Evolutionary conservation across 129 eudicot genomes (phyloP).

Genomic region (Dittrichia graveolens): DNA sequence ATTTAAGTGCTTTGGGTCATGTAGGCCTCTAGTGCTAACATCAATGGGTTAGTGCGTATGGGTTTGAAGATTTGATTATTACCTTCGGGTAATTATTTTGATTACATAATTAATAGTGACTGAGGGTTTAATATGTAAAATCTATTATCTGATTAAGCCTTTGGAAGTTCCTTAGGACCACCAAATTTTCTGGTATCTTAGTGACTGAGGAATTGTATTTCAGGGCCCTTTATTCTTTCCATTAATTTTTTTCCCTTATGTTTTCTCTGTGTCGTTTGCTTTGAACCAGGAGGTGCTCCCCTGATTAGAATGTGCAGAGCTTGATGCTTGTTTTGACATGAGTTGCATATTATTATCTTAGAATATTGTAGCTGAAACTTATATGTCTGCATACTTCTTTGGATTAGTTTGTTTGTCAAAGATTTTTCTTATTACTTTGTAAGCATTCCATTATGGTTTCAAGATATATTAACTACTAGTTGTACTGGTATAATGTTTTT

Average conservation of each 20-base stretch:
- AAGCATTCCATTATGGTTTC: constrained; percentile 5
- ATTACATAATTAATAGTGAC: neutral
- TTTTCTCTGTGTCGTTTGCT: neutral
- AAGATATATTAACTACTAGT: constrained; percentile 12
- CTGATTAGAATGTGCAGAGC: constrained; percentile 7
- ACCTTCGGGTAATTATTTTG: neutral
- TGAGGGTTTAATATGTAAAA: neutral
- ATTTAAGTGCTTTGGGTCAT: constrained; percentile 1
- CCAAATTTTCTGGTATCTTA: constrained; percentile 10
- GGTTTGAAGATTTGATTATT: neutral
- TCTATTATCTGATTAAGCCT: neutral
- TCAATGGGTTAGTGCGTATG: constrained; percentile 1
- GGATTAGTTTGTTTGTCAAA: constrained; percentile 7
- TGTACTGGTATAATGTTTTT: constrained; percentile 20
- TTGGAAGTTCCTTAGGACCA: constrained; percentile 6
- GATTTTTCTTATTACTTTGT: constrained; percentile 4
- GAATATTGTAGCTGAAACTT: constrained; percentile 1
- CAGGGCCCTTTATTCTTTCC: neutral
- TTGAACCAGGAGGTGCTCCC: constrained; percentile 7
- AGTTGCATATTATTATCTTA: constrained; percentile 3
- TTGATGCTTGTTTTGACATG: constrained; percentile 14
- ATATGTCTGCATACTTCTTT: constrained; percentile 14
- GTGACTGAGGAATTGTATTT: neutral
- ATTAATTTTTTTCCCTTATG: neutral
- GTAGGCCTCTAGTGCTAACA: constrained; percentile 10